Evolutionary conservation across 1,284 basidiomycete species (phyloP), one percentile per base, ranked within the genome.

Genomic region (Papiliotrema nemorosa): DNA sequence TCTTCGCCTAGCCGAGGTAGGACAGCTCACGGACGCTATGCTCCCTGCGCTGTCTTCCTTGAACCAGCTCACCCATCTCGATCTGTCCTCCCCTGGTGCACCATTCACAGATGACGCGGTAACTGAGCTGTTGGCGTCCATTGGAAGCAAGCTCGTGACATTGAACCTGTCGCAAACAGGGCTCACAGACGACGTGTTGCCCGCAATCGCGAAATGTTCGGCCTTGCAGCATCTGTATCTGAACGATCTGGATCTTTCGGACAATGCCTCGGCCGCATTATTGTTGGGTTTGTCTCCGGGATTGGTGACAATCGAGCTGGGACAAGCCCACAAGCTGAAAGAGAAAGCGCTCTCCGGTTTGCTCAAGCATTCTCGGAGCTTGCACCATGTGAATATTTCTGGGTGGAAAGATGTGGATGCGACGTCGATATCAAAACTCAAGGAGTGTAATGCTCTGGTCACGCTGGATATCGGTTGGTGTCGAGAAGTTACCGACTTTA

Each of bases 391-490:
- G 24, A 81, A 82, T 57, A 80, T 98, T 59, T 88, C 92, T 53
- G 86, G 82, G 34, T 88, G 83, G 87, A 85, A 81, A 63, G 77
- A 79, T 1, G 78, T 84, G 1, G 79, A 80, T 0, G 78, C 80
- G 29, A 80, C 81, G 10, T 79, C 80, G 1, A 72, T 96, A 34
- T 75, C 70, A 41, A 59, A 60, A 35, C 78, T 94, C 27, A 69
- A 73, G 33, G 60, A 64, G 0, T 81, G 81, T 18, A 69, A 64
- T 3, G 73, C 78, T 22, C 64, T 97, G 59, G 76, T 73, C 56
- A 79, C 76, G 63, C 64, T 97, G 31, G 89, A 98, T 64, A 70
- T 96, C 5, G 86, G 91, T 1, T 98, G 90, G 81, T 93, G 92
- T 58, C 77, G 94, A 37, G 80, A 82, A 33, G 80, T 90, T 27